Conservation (phyloP, 208 protist species). For the Trypanosoma rangeli region DNA sequence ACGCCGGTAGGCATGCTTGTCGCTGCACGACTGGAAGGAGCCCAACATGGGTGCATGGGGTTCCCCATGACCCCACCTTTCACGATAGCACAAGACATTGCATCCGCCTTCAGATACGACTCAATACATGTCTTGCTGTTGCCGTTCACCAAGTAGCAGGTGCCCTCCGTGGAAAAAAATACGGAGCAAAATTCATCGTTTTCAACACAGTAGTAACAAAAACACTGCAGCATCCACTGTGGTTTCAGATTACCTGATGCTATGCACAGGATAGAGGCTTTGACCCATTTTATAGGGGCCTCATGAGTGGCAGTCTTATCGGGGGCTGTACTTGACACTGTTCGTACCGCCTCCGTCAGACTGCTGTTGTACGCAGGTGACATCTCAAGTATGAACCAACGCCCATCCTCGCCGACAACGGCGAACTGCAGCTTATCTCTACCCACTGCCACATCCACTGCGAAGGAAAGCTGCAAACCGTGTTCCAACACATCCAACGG, state of each 20-base stretch:
- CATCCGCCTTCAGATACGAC: conserved; percentile 67
- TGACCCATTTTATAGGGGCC: not conserved
- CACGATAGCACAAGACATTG: conserved; percentile 75
- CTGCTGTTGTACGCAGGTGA: not conserved
- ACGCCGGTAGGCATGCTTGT: not conserved
- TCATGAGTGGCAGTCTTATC: not conserved
- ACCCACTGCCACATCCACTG: conserved; percentile 65
- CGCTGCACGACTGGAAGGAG: conserved; percentile 6
- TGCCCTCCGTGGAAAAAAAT: conserved; percentile 64
- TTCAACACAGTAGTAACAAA: conserved; percentile 46
- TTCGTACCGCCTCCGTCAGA: not conserved
- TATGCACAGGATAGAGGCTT: conserved; percentile 24
- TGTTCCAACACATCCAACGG: not conserved
- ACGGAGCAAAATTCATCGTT: conserved; percentile 60
- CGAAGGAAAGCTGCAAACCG: conserved; percentile 45
- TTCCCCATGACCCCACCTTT: conserved; percentile 32
- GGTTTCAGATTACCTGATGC: conserved; percentile 26
- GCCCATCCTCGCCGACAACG: conserved; percentile 64
- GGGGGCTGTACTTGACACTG: not conserved
- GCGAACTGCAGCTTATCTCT: conserved; percentile 40
- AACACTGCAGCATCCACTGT: conserved; percentile 57
- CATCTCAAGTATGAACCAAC: conserved; percentile 70
- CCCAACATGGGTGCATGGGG: not conserved
- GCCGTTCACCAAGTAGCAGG: conserved; percentile 59
- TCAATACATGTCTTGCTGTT: conserved; percentile 42